These are phyloP conservation scores for Globisporangium spiculum DNA, from an alignment of 352 stramenopile species.

Conservation along the genomic window DNA sequence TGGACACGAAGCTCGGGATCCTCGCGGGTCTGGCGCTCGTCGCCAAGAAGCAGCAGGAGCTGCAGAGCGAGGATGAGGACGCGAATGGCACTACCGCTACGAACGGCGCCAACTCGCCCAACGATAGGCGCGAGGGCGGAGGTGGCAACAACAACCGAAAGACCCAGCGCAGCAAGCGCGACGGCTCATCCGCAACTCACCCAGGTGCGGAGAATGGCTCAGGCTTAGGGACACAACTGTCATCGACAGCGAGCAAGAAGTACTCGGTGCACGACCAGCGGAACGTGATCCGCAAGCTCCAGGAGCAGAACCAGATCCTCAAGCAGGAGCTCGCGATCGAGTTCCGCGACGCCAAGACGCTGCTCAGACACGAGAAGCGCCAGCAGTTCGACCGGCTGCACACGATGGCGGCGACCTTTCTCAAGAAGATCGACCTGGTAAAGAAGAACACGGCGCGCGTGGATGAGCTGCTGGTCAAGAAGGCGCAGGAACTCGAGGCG, in stretches of 20 bases:
- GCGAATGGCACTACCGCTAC: not conserved
- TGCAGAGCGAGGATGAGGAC: slow-evolving; percentile 27
- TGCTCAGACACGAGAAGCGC: slow-evolving; percentile 55
- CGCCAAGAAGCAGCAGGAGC: slow-evolving; percentile 28
- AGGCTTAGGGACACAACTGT: not conserved
- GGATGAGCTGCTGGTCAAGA: slow-evolving; percentile 44
- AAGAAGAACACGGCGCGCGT: slow-evolving; percentile 40
- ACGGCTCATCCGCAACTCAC: not conserved
- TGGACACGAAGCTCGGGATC: slow-evolving; percentile 53
- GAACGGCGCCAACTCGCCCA: not conserved
- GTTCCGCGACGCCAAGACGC: slow-evolving; percentile 43
- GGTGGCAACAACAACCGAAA: not conserved
- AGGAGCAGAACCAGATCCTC: slow-evolving; percentile 74
- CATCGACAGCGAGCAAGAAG: slow-evolving; percentile 17
- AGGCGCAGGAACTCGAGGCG: slow-evolving; percentile 43
- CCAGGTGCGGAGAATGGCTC: slow-evolving; percentile 1
- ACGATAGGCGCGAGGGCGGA: slow-evolving; percentile 13
- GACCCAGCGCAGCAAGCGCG: slow-evolving; percentile 9
- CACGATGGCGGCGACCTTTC: slow-evolving; percentile 42
- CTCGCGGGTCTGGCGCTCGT: slow-evolving; percentile 51
- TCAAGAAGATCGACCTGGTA: slow-evolving; percentile 45
- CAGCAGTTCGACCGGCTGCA: slow-evolving; percentile 56
- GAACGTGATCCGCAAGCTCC: slow-evolving; percentile 65
- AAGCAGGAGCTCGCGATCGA: slow-evolving; percentile 76
- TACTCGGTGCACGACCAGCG: slow-evolving; percentile 73